Evolutionary conservation across 345 rosid genomes (phyloP).

Genomic region (Combretum micranthum): DNA sequence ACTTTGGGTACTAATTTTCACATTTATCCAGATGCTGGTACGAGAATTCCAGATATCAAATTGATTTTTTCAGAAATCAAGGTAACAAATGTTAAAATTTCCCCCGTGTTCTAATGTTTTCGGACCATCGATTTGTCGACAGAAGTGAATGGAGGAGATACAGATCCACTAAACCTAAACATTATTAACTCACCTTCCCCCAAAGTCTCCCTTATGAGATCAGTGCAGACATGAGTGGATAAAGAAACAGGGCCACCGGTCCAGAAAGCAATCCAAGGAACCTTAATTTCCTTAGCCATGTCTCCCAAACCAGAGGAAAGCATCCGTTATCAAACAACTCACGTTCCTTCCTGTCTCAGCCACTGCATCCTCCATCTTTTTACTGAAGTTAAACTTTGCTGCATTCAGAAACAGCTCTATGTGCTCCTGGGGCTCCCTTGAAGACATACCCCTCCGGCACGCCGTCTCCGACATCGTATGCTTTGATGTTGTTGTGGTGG

Average conservation of each 20-base stretch:
- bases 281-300: conserved; percentile 29
- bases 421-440: conserved; percentile 21
- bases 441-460: conserved; percentile 20
- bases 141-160: no score
- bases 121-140: no score
- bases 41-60: no score
- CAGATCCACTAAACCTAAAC: no score
- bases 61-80: no score
- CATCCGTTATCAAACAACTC: conserved; percentile 33
- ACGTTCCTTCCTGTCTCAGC: conserved; percentile 22
- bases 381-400: conserved; percentile 21
- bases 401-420: conserved; percentile 32
- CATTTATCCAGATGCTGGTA: no score
- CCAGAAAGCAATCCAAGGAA: conserved; percentile 55
- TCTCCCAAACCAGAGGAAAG: conserved; percentile 41
- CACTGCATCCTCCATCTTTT: conserved; percentile 25
- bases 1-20: no score
- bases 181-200: conserved; percentile 9
- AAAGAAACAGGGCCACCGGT: conserved; percentile 31
- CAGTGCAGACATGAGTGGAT: conserved; percentile 44
- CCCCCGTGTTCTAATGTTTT: no score
- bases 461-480: conserved; percentile 23
- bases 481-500: conserved; percentile 16
- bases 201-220: conserved; percentile 20
- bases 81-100: no score